These are phyloP conservation scores for Albatrellus ellisii DNA, from an alignment of 768 basidiomycete species.

Conservation along the genomic window DNA sequence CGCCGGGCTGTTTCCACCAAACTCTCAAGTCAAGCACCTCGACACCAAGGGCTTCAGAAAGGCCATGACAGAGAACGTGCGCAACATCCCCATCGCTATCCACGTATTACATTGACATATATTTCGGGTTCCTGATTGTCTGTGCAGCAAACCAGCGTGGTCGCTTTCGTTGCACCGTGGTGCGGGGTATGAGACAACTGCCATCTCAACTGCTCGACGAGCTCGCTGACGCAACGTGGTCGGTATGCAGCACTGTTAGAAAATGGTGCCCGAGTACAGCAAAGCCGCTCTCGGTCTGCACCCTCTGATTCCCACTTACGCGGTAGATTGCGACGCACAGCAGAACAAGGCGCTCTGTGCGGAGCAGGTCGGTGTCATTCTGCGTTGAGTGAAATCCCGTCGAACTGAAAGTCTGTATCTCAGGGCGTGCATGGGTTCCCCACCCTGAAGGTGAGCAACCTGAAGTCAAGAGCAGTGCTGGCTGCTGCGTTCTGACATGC, in stretches of 20 bases:
- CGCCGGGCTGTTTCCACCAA: conserved; percentile 33
- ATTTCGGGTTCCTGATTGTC: not conserved
- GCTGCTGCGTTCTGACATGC: conserved; percentile 1
- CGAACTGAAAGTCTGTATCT: too few species aligned
- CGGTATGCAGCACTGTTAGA: conserved; percentile 60
- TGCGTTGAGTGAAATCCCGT: too few species aligned
- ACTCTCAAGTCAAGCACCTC: conserved; percentile 52
- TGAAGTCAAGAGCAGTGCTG: not conserved
- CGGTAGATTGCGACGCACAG: conserved; percentile 76
- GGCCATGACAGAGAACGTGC: conserved; percentile 63
- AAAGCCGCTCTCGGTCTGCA: conserved; percentile 68
- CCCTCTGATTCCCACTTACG: conserved; percentile 80
- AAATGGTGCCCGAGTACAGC: conserved; percentile 73
- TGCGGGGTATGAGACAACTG: conserved; percentile 48
- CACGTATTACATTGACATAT: not conserved
- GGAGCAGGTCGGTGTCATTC: too few species aligned
- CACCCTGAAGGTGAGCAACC: conserved; percentile 59
- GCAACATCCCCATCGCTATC: conserved; percentile 17
- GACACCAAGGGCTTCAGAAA: conserved; percentile 58
- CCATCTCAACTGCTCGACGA: not conserved
- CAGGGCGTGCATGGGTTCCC: conserved; percentile 84
- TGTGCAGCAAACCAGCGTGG: conserved; percentile 68
- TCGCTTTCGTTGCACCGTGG: conserved; percentile 95
- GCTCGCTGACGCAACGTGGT: conserved; percentile 3
- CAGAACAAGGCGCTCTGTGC: conserved; percentile 73